Evolutionary conservation across 78 protist genomes (phyloP), one percentile per base, ranked within the genome.

Genomic region (Dictyostelium purpureum): DNA sequence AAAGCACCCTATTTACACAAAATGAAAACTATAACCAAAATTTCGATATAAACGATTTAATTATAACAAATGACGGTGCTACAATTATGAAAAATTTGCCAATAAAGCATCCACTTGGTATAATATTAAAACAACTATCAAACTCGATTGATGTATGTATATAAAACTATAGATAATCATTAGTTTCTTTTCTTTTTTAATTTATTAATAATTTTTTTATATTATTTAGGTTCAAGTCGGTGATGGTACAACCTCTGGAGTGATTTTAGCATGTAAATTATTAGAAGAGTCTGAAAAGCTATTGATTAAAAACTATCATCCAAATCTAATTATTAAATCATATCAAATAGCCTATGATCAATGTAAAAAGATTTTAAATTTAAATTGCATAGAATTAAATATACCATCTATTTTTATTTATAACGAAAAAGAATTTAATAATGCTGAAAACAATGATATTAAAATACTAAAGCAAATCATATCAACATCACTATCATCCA

Each of bases 51-150:
- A 59, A 71, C 45, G 79, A 71, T 16, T 45, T 38, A 1, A 83
- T 71, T 24, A 85, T 85, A 18, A 85, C 92, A 51, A 85, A 85
- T 74, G 92, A 85, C 31, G 92, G 92, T 73, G 80, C 82, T 11
- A 85, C 92, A 1, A 85, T 85, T 10, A 35, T 85, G 38, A 45
- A 40, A 33, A n/a, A 49, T 7, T 51, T 85, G 40, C 76, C 74
- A 1, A 47, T 73, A 2, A 42, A 63, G 2, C 52, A 85, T 45
- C 92, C 92, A 24, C n/a, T 73, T 7, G 80, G 63, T 31, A 12
- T 51, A 14, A 85, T 85, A 14, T 6, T 85, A 24, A 75, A 73
- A 43, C 75, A 70, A 16, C 56, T 85, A 67, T 77, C 92, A 43
- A 45, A 42, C 12, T 70, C 92, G 0, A 61, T 85, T 14, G 92